Percentiles rank a stretch among this genome's conserved stretches.
Conservation (phyloP, 495 filamentous ascomycete genomes). For the Hypoxylon trugodes region DNA sequence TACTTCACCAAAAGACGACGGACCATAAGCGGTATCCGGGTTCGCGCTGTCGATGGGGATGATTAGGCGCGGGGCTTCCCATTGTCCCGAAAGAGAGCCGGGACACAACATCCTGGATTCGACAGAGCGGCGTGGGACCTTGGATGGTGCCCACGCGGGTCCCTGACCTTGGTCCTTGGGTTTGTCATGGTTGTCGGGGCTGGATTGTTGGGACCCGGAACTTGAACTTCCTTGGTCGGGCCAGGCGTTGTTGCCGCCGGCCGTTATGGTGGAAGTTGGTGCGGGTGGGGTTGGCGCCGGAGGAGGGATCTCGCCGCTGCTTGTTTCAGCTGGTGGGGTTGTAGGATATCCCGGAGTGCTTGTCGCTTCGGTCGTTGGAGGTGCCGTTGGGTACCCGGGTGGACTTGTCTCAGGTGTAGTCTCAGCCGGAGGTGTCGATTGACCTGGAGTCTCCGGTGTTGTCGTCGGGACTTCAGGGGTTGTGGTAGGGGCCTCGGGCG, state of each 20-base stretch:
- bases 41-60: constrained; percentile 67
- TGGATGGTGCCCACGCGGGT: neutral
- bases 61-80: constrained; percentile 72
- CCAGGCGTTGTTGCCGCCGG: neutral
- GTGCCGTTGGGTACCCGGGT: constrained; percentile 8
- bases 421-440: neutral
- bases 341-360: neutral
- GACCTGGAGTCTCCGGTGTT: neutral
- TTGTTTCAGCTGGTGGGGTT: neutral
- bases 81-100: constrained; percentile 59
- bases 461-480: no score
- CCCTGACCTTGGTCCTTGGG: neutral
- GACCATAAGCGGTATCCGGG: constrained; percentile 62
- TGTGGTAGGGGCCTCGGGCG: no score
- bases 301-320: neutral
- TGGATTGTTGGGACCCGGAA: no score
- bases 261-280: neutral
- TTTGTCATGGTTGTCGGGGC: neutral
- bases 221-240: no score
- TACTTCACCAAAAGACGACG: constrained; percentile 63
- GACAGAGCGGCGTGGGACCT: neutral
- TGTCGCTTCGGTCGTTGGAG: neutral
- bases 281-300: neutral
- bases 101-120: constrained; percentile 60
- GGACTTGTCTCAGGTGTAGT: neutral